A percentile compares a stretch with the other conserved stretches of the same genome.
Evolutionary conservation across 75 land plant genomes (phyloP).

Genomic region (Picea sitchensis): DNA sequence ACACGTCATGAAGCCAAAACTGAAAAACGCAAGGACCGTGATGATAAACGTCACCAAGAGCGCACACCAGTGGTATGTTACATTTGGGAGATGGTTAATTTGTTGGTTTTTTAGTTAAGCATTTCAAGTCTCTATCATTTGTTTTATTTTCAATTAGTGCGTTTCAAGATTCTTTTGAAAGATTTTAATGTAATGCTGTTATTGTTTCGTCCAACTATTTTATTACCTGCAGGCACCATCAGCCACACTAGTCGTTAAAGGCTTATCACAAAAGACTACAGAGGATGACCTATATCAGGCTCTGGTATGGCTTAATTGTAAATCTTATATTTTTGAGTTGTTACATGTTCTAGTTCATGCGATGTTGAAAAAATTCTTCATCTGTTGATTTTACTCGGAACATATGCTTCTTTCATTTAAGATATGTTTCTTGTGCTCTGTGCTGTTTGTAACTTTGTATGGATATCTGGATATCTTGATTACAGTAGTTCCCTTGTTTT

Average conservation of each 20-base stretch:
- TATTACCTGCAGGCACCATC: conserved; percentile 72
- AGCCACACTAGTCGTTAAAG: conserved; percentile 96
- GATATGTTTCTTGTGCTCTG: neutral
- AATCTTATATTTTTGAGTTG: neutral
- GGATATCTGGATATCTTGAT: too few species aligned
- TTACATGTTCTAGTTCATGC: neutral
- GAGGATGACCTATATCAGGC: conserved; percentile 94
- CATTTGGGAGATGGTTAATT: neutral
- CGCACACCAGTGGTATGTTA: conserved; percentile 54
- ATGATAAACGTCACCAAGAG: conserved; percentile 54
- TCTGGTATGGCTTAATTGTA: conserved; percentile 47
- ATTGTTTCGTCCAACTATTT: neutral
- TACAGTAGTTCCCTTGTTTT: too few species aligned
- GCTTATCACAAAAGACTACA: conserved; percentile 84
- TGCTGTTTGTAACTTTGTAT: neutral
- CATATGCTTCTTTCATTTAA: neutral
- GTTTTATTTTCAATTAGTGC: too few species aligned
- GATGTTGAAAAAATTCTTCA: neutral
- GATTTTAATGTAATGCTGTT: neutral
- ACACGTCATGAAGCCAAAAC: conserved; percentile 42
- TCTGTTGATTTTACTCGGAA: neutral
- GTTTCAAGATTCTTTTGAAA: neutral
- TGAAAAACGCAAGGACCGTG: conserved; percentile 64
- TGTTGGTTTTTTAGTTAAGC: neutral
- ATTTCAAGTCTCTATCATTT: neutral